Conservation (phyloP, 352 stramenopile species). For the Phytophthora boehmeriae region DNA sequence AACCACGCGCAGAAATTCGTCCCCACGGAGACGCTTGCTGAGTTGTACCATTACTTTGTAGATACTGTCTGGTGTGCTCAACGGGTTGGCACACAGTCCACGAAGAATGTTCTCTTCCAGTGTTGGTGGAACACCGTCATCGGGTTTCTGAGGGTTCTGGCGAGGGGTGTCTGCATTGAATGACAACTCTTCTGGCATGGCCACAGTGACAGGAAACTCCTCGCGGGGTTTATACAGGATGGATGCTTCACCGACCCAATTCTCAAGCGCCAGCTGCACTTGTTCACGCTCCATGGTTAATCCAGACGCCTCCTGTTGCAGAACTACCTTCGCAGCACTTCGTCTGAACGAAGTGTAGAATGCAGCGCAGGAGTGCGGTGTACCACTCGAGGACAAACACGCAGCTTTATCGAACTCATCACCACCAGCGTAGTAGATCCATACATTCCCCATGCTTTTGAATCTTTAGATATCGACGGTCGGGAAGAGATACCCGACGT, state of each 20-base stretch:
- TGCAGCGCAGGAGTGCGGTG: constrained; percentile 18
- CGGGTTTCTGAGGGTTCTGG: background rate
- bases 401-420: constrained; percentile 40
- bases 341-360: constrained; percentile 48
- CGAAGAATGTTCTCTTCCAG: constrained; percentile 56
- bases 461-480: too few species aligned
- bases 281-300: constrained; percentile 28
- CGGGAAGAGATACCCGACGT: constrained; percentile 12
- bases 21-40: constrained; percentile 21
- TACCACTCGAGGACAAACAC: constrained; percentile 19
- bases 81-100: constrained; percentile 44
- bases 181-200: constrained; percentile 41
- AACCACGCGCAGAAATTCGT: constrained; percentile 45
- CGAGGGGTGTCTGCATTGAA: constrained; percentile 6
- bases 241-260: constrained; percentile 52
- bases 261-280: constrained; percentile 49
- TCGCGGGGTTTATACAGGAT: constrained; percentile 42
- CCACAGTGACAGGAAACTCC: constrained; percentile 46
- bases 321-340: constrained; percentile 39
- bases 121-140: constrained; percentile 16
- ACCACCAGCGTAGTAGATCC: constrained; percentile 32
- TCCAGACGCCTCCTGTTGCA: constrained; percentile 27
- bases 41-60: constrained; percentile 50
- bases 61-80: constrained; percentile 55
- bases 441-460: constrained; percentile 36